Evolutionary conservation across 2,329 filamentous ascomycete genomes (phyloP).

Genomic region (Fusarium ambrosium): DNA sequence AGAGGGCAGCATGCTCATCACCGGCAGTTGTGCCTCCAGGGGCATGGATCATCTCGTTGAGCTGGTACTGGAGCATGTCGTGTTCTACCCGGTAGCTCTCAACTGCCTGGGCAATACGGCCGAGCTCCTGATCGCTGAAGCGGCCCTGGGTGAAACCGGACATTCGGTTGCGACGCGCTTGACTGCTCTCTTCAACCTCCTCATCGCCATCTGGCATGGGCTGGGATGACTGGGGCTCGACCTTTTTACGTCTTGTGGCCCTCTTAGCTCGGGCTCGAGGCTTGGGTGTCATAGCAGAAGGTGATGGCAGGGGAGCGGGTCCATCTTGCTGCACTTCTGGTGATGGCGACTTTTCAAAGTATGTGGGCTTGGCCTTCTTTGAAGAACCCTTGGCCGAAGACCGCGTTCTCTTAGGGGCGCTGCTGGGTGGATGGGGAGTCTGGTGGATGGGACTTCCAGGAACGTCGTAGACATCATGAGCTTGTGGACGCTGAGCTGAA

Average conservation of each 20-base stretch:
- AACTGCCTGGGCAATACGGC: slow-evolving; percentile 57
- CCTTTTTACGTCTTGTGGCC: slow-evolving; percentile 45
- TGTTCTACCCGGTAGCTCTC: slow-evolving; percentile 60
- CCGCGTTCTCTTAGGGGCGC: slow-evolving; percentile 46
- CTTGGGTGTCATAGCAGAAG: slow-evolving; percentile 51
- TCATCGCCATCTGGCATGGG: slow-evolving; percentile 41
- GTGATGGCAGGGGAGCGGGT: slow-evolving; percentile 49
- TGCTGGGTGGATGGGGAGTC: slow-evolving; percentile 38
- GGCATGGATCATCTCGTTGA: slow-evolving; percentile 62
- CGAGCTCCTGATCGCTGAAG: slow-evolving; percentile 61
- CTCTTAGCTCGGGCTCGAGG: slow-evolving; percentile 49
- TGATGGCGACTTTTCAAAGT: slow-evolving; percentile 53
- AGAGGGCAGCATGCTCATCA: slow-evolving; percentile 60
- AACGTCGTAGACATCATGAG: slow-evolving; percentile 44
- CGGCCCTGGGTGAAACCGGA: slow-evolving; percentile 54
- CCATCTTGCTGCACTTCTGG: slow-evolving; percentile 38
- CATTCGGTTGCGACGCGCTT: slow-evolving; percentile 43
- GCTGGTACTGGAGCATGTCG: slow-evolving; percentile 57
- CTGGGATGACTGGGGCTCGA: slow-evolving; percentile 34
- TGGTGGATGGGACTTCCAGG: slow-evolving; percentile 42
- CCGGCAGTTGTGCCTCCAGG: slow-evolving; percentile 54
- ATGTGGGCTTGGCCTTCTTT: slow-evolving; percentile 65
- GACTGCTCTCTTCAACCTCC: slow-evolving; percentile 26
- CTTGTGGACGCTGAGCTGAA: slow-evolving; percentile 34
- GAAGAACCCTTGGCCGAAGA: slow-evolving; percentile 52